phyloP scores from a whole-genome alignment of 108 stramenopile genomes.

The Cyclostephanos invisitatus region DNA sequence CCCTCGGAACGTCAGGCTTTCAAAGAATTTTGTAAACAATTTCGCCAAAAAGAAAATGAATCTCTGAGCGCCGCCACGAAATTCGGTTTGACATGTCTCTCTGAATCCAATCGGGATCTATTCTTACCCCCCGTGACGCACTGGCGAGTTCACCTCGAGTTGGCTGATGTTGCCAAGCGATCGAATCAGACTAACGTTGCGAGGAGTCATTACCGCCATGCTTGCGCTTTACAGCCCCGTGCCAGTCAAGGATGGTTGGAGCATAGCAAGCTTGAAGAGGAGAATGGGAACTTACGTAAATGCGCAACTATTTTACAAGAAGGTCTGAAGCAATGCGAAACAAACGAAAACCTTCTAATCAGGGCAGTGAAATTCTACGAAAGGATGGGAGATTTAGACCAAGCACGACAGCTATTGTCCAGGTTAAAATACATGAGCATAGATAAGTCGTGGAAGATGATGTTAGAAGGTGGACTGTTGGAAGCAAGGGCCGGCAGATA shows the following conservation, averaged over 20 bases:
- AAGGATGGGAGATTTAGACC: conserved; percentile 67
- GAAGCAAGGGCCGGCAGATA: conserved; percentile 94
- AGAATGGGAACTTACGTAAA: conserved; percentile 78
- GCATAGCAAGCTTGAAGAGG: conserved; percentile 96
- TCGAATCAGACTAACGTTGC: conserved; percentile 76
- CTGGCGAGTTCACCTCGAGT: conserved; percentile 81
- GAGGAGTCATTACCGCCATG: conserved; percentile 76
- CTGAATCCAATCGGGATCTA: conserved; percentile 29
- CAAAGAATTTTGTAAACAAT: conserved; percentile 72
- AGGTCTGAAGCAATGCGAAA: conserved; percentile 78
- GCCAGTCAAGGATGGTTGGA: conserved; percentile 95
- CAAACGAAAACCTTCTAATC: conserved; percentile 83
- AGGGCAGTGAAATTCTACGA: conserved; percentile 94
- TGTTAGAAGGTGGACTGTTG: conserved; percentile 94
- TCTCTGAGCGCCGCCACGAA: conserved; percentile 63
- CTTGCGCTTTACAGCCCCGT: conserved; percentile 84
- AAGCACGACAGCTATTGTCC: conserved; percentile 82
- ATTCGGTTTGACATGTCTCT: conserved; percentile 55
- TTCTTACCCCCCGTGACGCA: conserved; percentile 64
- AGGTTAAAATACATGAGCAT: conserved; percentile 88
- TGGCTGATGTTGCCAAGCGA: conserved; percentile 83
- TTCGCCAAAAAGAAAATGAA: conserved; percentile 55
- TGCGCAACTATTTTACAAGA: conserved; percentile 73
- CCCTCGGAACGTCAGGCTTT: conserved; percentile 40
- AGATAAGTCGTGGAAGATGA: conserved; percentile 92